Conservation (phyloP, 306 rosid genomes). For the Rosa persica region DNA sequence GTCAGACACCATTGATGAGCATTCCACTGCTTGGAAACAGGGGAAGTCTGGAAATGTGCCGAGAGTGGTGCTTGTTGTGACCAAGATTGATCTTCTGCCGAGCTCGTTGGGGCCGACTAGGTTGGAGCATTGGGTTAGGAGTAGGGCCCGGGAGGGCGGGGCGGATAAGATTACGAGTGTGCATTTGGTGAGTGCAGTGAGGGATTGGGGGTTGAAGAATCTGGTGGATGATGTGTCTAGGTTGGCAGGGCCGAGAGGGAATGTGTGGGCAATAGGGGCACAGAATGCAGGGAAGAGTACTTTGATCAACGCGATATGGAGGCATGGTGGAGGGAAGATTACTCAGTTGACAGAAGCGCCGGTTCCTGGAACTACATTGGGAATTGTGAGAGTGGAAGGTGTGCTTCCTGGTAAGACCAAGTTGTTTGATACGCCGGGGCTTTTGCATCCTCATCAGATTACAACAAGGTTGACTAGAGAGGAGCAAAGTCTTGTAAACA, state of each 20-base stretch:
- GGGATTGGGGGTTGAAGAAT: slow-evolving; percentile 87
- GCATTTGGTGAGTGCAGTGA: slow-evolving; percentile 82
- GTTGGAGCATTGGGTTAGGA: slow-evolving; percentile 89
- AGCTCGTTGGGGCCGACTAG: slow-evolving; percentile 69
- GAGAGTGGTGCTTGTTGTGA: slow-evolving; percentile 76
- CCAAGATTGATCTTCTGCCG: slow-evolving; percentile 79
- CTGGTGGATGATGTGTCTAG: slow-evolving; percentile 62
- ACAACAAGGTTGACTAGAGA: slow-evolving; percentile 79
- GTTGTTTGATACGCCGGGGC: slow-evolving; percentile 93
- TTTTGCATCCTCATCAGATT: slow-evolving; percentile 84
- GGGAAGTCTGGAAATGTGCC: slow-evolving; percentile 91
- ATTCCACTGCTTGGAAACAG: slow-evolving; percentile 64
- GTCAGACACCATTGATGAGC: slow-evolving; percentile 69
- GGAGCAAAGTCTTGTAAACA: slow-evolving; percentile 81
- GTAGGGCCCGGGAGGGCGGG: slow-evolving; percentile 87
- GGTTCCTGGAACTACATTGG: slow-evolving; percentile 90
- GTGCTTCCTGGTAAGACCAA: slow-evolving; percentile 77
- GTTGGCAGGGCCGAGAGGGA: slow-evolving; percentile 83
- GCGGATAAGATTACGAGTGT: slow-evolving; percentile 72
- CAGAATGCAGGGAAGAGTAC: slow-evolving; percentile 99
- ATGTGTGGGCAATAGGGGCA: slow-evolving; percentile 92
- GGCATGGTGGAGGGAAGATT: slow-evolving; percentile 57
- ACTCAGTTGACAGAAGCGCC: slow-evolving; percentile 88
- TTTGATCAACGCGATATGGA: slow-evolving; percentile 71
- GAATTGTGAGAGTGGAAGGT: slow-evolving; percentile 93